Evolutionary conservation across 169 alveolate species (phyloP), one percentile per base, ranked within the genome.

Genomic region (Cryptosporidium xiaoi): DNA sequence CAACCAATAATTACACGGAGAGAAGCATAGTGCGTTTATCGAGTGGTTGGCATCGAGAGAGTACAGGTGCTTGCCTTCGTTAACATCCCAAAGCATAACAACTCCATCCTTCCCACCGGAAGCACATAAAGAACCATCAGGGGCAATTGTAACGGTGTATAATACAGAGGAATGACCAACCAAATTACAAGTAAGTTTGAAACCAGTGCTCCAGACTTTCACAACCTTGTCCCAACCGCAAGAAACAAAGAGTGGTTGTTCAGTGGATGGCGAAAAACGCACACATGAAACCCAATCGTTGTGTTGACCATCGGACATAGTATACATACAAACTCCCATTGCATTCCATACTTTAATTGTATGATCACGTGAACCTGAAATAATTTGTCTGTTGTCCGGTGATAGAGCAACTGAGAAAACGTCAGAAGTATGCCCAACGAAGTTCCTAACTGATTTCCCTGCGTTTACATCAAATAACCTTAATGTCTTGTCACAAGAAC

Each of bases 31-130:
- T 36, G 98, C 95, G 87, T 96, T 96, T 94, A 96, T 96, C 82
- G 98, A 95, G 91, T 95, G 94, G 71, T 95, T 96, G 34, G 98
- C 96, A 71, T 95, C 98, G 64, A 96, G 82, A 53, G 97, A 94
- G 93, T 96, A 96, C 85, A 96, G 91, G 93, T 96, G 97, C 92
- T 96, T 96, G 67, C 98, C 99, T 83, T 96, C 98, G 90, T 94
- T 95, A 64, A 96, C 97, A 83, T 96, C 99, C 99, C 99, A 96
- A 69, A 96, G 92, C 95, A 96, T 96, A 31, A 97, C 97, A 48
- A 95, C 96, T 60, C 99, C 99, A 84, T 96, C 99, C 92, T 97
- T 96, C n/a, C 99, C 99, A 6, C 99, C 99, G 20, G 99, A 96
- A 12, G 99, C 99, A 91, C 99, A 96, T 82, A 97, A 96, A 10